Conservation (phyloP, 179 eudicot genomes). For the Drosera spatulata region DNA sequence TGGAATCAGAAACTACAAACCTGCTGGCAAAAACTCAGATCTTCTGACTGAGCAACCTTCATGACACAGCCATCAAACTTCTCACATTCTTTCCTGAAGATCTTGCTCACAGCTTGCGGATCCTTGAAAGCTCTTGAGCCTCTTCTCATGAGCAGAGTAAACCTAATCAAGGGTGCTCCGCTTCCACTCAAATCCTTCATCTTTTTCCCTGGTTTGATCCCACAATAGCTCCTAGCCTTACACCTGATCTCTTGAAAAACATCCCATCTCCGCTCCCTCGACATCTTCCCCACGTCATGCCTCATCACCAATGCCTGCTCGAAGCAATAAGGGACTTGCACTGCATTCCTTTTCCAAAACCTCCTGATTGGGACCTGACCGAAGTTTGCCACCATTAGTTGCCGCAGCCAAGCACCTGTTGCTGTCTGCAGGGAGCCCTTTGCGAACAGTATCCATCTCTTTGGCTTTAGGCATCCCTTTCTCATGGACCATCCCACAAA, state of each 20-base stretch:
- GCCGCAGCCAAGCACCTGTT: constrained; percentile 29
- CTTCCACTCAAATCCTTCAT: constrained; percentile 9
- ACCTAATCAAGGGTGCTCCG: constrained; percentile 22
- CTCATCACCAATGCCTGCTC: constrained; percentile 82
- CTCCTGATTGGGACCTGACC: constrained; percentile 14
- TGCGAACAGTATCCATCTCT: constrained; percentile 56
- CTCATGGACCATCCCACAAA: constrained; percentile 29
- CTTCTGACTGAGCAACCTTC: constrained; percentile 36
- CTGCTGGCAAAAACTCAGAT: constrained; percentile 68
- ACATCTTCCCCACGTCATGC: constrained; percentile 40
- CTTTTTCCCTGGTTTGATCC: constrained; percentile 10
- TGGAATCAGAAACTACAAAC: constrained; percentile 10
- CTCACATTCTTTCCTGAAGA: constrained; percentile 44
- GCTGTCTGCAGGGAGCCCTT: constrained; percentile 57
- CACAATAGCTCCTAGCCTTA: constrained; percentile 51
- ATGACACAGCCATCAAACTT: constrained; percentile 39
- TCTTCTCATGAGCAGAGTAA: constrained; percentile 57
- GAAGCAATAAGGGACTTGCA: constrained; percentile 29
- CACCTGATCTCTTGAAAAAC: constrained; percentile 58
- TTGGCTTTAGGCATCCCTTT: constrained; percentile 18
- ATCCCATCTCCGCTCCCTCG: constrained; percentile 32
- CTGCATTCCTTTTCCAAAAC: constrained; percentile 21
- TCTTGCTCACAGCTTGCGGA: constrained; percentile 31
- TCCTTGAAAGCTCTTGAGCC: constrained; percentile 71
- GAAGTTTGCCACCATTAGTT: constrained; percentile 23